phyloP scores from a whole-genome alignment of 148 eudicot species.

The Silene latifolia region DNA sequence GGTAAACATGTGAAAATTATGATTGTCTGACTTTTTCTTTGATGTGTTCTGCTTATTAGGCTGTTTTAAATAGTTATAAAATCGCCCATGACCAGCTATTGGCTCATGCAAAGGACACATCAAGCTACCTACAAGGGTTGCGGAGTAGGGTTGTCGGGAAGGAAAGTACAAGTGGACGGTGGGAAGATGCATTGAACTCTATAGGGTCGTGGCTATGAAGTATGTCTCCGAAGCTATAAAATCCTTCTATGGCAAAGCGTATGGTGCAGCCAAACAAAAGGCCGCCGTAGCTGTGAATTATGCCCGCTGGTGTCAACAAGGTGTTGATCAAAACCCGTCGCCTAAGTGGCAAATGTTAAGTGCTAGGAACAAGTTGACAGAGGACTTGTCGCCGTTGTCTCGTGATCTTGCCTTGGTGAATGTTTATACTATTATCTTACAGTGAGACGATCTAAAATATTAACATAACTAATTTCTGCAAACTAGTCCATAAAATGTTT shows the following conservation, averaged over 20 bases:
- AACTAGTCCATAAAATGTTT: too few relatives aligned
- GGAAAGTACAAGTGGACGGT: neutral
- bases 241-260: neutral
- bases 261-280: neutral
- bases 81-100: neutral
- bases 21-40: too few relatives aligned
- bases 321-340: neutral
- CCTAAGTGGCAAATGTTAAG: neutral
- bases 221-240: neutral
- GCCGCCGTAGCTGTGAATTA: neutral
- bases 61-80: too few relatives aligned
- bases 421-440: neutral
- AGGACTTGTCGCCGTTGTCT: neutral
- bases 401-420: neutral
- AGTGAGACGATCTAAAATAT: too few relatives aligned
- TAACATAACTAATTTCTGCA: too few relatives aligned
- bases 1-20: too few relatives aligned
- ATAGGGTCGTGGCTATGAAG: neutral
- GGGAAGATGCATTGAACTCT: neutral
- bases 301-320: neutral
- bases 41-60: too few relatives aligned
- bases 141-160: neutral
- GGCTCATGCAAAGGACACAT: neutral
- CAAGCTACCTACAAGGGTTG: neutral
- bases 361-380: neutral